phyloP scores from a whole-genome alignment of 306 rosid genomes.

The Fagus crenata region DNA sequence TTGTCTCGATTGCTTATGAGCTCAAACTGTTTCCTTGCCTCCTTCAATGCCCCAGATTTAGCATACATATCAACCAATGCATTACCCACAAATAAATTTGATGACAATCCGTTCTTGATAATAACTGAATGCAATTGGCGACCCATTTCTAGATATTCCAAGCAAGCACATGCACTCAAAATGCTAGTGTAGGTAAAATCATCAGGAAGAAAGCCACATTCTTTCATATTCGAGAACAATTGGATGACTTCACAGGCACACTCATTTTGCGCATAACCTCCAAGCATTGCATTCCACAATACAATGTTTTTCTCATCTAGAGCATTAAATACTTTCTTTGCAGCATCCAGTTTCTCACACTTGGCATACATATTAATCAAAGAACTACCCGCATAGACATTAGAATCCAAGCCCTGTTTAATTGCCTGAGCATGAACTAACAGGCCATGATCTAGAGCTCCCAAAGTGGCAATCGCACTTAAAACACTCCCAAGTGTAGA shows the following conservation, averaged over 20 bases:
- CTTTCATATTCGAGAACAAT: slow-evolving; percentile 54
- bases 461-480: slow-evolving; percentile 59
- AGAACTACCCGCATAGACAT: slow-evolving; percentile 82
- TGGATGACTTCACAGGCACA: slow-evolving; percentile 48
- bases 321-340: slow-evolving; percentile 52
- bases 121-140: slow-evolving; percentile 61
- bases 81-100: slow-evolving; percentile 62
- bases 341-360: slow-evolving; percentile 50
- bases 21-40: slow-evolving; percentile 74
- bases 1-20: slow-evolving; percentile 56
- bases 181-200: slow-evolving; percentile 81
- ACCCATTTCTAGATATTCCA: slow-evolving; percentile 50
- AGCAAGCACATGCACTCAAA: slow-evolving; percentile 69
- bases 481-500: slow-evolving; percentile 87
- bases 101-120: slow-evolving; percentile 52
- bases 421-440: slow-evolving; percentile 68
- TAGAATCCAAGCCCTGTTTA: slow-evolving; percentile 65
- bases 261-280: slow-evolving; percentile 62
- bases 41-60: slow-evolving; percentile 64
- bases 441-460: slow-evolving; percentile 48
- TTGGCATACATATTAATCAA: slow-evolving; percentile 86
- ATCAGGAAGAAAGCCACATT: slow-evolving; percentile 48
- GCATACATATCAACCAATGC: slow-evolving; percentile 86
- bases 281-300: slow-evolving; percentile 84
- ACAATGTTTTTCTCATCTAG: slow-evolving; percentile 54